Conservation (phyloP, 1,284 basidiomycete species). For the Cryptococcus depauperatus region DNA sequence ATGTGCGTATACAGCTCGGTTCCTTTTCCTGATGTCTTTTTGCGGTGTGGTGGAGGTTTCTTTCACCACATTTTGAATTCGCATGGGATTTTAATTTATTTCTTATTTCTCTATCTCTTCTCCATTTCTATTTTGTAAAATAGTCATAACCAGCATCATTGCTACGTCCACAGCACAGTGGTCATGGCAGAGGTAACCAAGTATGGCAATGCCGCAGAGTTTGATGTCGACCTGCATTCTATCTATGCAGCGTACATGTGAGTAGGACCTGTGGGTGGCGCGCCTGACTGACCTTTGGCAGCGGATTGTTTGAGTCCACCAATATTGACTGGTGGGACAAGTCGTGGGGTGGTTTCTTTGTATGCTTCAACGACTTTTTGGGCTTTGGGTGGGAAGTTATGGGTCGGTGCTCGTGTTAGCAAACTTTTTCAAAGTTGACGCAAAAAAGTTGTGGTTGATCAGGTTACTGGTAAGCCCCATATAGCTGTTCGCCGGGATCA, state of each 20-base stretch:
- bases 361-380: constrained; percentile 71
- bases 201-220: constrained; percentile 64
- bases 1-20: no score
- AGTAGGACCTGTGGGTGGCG: constrained; percentile 11
- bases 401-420: constrained; percentile 21
- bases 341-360: constrained; percentile 72
- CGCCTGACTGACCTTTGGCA: constrained; percentile 10
- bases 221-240: constrained; percentile 77
- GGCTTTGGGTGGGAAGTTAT: constrained; percentile 78
- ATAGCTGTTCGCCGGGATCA: constrained; percentile 66
- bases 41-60: no score
- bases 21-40: no score
- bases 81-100: no score
- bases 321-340: constrained; percentile 66
- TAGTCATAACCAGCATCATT: no score
- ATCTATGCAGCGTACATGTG: constrained; percentile 72
- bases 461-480: constrained; percentile 62
- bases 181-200: constrained; percentile 33
- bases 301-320: constrained; percentile 65
- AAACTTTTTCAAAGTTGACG: background rate
- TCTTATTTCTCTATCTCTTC: no score
- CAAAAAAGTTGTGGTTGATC: constrained; percentile 58
- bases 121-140: no score
- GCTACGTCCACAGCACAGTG: no score
- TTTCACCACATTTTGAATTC: no score